Conservation (phyloP, 441 rosid genomes). For the Jatropha podagrica region DNA sequence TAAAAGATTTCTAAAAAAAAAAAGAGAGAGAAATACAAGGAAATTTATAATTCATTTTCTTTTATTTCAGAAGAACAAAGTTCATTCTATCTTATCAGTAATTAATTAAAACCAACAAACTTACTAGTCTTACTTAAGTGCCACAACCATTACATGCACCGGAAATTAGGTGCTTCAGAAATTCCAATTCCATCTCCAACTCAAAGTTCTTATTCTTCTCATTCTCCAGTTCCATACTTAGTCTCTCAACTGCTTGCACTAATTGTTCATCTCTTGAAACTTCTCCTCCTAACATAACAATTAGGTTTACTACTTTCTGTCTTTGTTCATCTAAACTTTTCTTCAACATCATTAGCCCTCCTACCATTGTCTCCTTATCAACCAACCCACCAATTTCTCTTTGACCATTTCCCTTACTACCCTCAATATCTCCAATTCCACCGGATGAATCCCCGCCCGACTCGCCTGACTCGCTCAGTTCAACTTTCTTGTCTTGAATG, state of each 20-base stretch:
- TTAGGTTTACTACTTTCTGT: slow-evolving; percentile 43
- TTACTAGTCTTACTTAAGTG: slow-evolving; percentile 7
- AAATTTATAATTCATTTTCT: too few relatives aligned
- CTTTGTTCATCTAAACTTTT: slow-evolving; percentile 73
- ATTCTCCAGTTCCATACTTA: slow-evolving; percentile 51
- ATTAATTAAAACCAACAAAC: background rate
- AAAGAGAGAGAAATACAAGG: too few relatives aligned
- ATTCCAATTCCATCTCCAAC: slow-evolving; percentile 48
- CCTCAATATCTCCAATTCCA: slow-evolving; percentile 1
- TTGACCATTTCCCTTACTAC: background rate
- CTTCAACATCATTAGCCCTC: slow-evolving; percentile 45
- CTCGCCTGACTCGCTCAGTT: slow-evolving; percentile 20
- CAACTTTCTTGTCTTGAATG: slow-evolving; percentile 19
- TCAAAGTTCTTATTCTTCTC: slow-evolving; percentile 53
- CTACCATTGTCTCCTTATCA: slow-evolving; percentile 45
- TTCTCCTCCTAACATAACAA: slow-evolving; percentile 51
- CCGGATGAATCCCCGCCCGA: slow-evolving; percentile 23
- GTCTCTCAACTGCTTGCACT: slow-evolving; percentile 41
- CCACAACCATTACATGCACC: slow-evolving; percentile 19
- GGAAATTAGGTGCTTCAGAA: slow-evolving; percentile 36
- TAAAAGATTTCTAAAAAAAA: too few relatives aligned
- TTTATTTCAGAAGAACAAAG: too few relatives aligned
- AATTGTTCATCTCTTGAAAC: slow-evolving; percentile 38
- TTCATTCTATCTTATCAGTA: too few relatives aligned
- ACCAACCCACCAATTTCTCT: slow-evolving; percentile 6